Evolutionary conservation across 2,329 filamentous ascomycete genomes (phyloP).

Genomic region (Botrytis cinerea): DNA sequence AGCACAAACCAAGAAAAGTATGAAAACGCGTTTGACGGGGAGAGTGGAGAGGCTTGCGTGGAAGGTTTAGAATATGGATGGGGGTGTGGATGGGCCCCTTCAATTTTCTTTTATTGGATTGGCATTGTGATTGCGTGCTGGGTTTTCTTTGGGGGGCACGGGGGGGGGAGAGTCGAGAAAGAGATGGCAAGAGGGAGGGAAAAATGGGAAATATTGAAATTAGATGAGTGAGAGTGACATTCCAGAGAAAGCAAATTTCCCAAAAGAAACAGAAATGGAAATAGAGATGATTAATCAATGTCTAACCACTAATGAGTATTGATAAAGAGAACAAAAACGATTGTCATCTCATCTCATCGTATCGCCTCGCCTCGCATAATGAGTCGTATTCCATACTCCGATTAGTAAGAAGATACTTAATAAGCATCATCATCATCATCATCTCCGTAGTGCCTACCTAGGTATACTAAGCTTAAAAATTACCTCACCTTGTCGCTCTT

Average conservation of each 20-base stretch:
- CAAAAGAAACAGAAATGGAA: neutral
- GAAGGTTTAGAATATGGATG: slow-evolving; percentile 5
- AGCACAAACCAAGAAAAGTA: neutral
- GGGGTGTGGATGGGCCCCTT: neutral
- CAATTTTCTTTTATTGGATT: neutral
- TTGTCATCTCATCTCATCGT: neutral
- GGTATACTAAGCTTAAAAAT: slow-evolving; percentile 11
- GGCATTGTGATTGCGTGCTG: neutral
- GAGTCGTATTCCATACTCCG: too few relatives aligned
- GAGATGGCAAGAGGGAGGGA: neutral
- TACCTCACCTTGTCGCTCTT: neutral
- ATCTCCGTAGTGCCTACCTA: too few relatives aligned
- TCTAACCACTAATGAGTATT: neutral
- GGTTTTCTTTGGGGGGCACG: too few relatives aligned
- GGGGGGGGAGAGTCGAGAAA: neutral
- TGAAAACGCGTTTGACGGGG: slow-evolving; percentile 12
- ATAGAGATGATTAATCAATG: neutral
- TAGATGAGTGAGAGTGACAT: neutral
- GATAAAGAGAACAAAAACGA: neutral
- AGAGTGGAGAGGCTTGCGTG: slow-evolving; percentile 18
- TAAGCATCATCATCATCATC: neutral
- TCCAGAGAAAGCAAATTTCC: neutral
- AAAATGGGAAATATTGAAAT: neutral
- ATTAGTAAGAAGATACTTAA: neutral
- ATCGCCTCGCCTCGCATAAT: too few relatives aligned